A percentile compares a stretch with the other conserved stretches of the same genome.
Evolutionary conservation across 2,329 filamentous ascomycete species (phyloP).

Genomic region (Colletotrichum tofieldiae): DNA sequence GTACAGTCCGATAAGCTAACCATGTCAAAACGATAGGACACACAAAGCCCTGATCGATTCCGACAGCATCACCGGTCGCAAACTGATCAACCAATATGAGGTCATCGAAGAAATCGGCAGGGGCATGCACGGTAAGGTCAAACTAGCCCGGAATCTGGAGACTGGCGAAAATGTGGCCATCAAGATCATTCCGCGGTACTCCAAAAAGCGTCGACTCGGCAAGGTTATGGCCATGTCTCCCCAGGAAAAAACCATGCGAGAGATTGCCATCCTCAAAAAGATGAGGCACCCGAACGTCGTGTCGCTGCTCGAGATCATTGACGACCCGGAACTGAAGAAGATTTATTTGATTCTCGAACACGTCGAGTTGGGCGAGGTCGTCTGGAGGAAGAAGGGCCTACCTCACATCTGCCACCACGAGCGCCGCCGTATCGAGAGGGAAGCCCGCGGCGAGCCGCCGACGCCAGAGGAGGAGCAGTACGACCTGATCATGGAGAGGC

Average conservation of each 20-base stretch:
- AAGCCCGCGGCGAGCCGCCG: conserved; percentile 73
- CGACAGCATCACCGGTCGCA: conserved; percentile 90
- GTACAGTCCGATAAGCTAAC: conserved; percentile 29
- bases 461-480: conserved; percentile 74
- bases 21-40: conserved; percentile 68
- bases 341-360: conserved; percentile 98
- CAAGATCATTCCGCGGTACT: conserved; percentile 98
- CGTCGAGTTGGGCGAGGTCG: conserved; percentile 93
- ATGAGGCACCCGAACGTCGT: conserved; percentile 98
- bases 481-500: conserved; percentile 71
- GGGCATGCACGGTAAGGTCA: conserved; percentile 97
- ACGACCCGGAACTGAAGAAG: conserved; percentile 95
- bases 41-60: conserved; percentile 93
- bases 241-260: conserved; percentile 89
- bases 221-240: conserved; percentile 78
- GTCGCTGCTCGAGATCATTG: conserved; percentile 94
- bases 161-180: conserved; percentile 90
- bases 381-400: conserved; percentile 92
- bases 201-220: conserved; percentile 92
- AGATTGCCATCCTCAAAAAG: conserved; percentile 98
- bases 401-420: conserved; percentile 89
- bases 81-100: conserved; percentile 98
- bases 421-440: conserved; percentile 83
- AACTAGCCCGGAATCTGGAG: conserved; percentile 86
- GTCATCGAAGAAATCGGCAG: conserved; percentile 96